Percentiles rank a stretch among this genome's conserved stretches.
These are phyloP conservation scores for Lagenaria siceraria DNA, from an alignment of 306 rosid species.

Conservation along the genomic window DNA sequence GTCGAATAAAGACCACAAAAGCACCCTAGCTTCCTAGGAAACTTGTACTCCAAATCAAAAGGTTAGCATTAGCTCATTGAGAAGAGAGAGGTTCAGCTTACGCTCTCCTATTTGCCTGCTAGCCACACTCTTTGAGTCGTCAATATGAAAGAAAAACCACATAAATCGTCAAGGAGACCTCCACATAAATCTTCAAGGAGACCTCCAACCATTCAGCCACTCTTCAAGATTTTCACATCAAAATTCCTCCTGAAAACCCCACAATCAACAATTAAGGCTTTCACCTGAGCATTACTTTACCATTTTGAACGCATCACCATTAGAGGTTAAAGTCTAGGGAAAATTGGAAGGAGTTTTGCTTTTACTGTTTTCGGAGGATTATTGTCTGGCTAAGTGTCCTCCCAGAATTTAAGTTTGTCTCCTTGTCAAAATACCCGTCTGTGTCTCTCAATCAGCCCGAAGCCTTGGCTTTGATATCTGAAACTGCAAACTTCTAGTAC, in stretches of 20 bases:
- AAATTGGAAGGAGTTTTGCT: neutral
- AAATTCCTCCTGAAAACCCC: neutral
- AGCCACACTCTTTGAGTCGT: neutral
- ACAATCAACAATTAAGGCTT: neutral
- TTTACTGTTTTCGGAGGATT: neutral
- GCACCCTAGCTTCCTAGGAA: neutral
- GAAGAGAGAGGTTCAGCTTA: too few species aligned
- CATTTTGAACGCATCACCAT: neutral
- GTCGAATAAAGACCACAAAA: neutral
- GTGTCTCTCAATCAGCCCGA: neutral
- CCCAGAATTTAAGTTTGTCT: neutral
- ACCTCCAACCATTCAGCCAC: neutral
- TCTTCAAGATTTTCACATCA: neutral
- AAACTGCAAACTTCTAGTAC: neutral
- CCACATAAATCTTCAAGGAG: neutral
- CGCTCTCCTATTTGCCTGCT: neutral
- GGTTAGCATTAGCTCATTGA: too few species aligned
- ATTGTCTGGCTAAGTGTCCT: neutral
- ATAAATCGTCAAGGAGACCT: neutral
- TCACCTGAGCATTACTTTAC: neutral
- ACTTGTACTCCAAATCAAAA: neutral
- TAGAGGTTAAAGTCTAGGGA: neutral
- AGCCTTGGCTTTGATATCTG: neutral
- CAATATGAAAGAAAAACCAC: neutral
- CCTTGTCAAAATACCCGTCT: neutral